Conservation (phyloP, 1,284 basidiomycete genomes). For the Trametes pubescens region DNA sequence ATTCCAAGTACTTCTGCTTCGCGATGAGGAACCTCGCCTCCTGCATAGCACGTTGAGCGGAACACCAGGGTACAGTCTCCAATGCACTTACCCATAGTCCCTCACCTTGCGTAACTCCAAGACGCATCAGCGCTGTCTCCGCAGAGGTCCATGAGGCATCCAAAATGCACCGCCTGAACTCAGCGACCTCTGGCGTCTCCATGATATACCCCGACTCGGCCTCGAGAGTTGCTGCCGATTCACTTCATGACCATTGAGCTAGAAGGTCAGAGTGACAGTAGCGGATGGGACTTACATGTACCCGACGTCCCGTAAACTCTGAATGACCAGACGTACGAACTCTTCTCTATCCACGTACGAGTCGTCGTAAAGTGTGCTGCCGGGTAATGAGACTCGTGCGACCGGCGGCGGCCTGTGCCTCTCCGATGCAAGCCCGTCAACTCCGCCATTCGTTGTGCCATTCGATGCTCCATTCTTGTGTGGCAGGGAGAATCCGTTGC, state of each 20-base stretch:
- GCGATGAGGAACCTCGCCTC: conserved; percentile 88
- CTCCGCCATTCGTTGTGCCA: conserved; percentile 36
- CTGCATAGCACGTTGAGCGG: conserved; percentile 48
- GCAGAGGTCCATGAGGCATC: conserved; percentile 88
- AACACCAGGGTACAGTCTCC: conserved; percentile 25
- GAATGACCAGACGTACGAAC: conserved; percentile 90
- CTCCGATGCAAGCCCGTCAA: conserved; percentile 50
- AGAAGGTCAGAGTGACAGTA: conserved; percentile 14
- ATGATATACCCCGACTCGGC: conserved; percentile 92
- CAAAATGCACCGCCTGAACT: conserved; percentile 86
- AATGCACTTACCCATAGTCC: conserved; percentile 64
- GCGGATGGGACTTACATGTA: conserved; percentile 75
- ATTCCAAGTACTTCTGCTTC: conserved; percentile 96
- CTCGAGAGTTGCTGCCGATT: conserved; percentile 88
- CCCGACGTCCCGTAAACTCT: conserved; percentile 92
- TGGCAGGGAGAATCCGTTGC: conserved; percentile 34
- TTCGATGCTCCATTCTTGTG: not conserved
- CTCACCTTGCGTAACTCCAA: conserved; percentile 74
- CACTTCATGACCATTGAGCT: conserved; percentile 55
- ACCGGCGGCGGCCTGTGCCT: conserved; percentile 56
- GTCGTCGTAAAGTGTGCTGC: conserved; percentile 77
- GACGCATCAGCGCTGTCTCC: conserved; percentile 70
- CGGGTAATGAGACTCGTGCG: conserved; percentile 69
- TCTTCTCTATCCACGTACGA: conserved; percentile 88
- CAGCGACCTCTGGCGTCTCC: conserved; percentile 81